Conservation (phyloP, 768 basidiomycete species). For the Lepiota brunneoincarnata region DNA sequence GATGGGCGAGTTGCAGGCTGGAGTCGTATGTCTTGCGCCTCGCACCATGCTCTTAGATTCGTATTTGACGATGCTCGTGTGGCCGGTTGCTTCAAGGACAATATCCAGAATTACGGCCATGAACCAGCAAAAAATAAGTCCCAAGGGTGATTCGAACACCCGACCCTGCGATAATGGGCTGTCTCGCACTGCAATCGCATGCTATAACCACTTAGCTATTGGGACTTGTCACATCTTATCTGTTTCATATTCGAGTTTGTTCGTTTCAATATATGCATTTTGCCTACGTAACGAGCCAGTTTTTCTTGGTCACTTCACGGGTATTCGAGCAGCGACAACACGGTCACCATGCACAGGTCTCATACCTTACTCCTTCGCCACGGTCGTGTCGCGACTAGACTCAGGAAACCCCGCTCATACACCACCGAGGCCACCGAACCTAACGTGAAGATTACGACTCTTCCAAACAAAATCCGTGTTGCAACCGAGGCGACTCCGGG, state of each 20-base stretch:
- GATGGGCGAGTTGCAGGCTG: too few relatives aligned
- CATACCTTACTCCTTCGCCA: constrained; percentile 35
- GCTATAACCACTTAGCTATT: constrained; percentile 18
- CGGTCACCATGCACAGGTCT: constrained; percentile 37
- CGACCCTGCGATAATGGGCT: constrained; percentile 15
- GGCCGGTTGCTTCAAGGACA: background rate
- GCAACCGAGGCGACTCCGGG: constrained; percentile 90
- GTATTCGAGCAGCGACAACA: constrained; percentile 8
- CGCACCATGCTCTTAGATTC: too few relatives aligned
- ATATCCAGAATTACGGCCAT: too few relatives aligned
- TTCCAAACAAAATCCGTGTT: constrained; percentile 89
- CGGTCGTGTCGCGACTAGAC: constrained; percentile 11
- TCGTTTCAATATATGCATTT: background rate
- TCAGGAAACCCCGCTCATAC: constrained; percentile 13
- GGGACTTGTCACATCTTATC: background rate
- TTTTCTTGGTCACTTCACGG: background rate
- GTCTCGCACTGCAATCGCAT: constrained; percentile 15
- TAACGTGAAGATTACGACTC: constrained; percentile 67
- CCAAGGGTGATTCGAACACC: constrained; percentile 20
- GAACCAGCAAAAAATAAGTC: constrained; percentile 10
- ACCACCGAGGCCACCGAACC: constrained; percentile 25
- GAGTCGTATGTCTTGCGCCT: too few relatives aligned
- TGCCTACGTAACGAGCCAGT: background rate
- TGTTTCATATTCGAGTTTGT: background rate
- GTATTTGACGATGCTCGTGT: background rate